Conservation (phyloP, 2,329 filamentous ascomycete genomes). For the Gnomoniopsis sp. region DNA sequence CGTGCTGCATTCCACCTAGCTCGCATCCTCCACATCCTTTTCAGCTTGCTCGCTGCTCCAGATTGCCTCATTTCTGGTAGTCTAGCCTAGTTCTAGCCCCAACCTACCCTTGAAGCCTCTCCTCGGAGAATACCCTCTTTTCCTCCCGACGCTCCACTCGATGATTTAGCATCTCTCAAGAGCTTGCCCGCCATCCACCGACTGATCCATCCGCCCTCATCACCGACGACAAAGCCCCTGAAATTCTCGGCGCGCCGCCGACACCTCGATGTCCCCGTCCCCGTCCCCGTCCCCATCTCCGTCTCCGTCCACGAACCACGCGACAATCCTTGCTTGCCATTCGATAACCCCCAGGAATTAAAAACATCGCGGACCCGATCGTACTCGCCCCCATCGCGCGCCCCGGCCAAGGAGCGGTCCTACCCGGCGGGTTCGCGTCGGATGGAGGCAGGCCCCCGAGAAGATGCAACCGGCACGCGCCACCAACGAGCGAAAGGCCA, state of each 20-base stretch:
- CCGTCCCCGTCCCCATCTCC: too few species aligned
- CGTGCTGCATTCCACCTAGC: background rate
- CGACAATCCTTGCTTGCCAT: background rate
- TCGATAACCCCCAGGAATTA: background rate
- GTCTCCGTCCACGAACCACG: background rate
- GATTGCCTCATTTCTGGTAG: background rate
- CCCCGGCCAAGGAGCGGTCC: background rate
- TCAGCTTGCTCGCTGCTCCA: background rate
- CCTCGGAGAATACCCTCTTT: background rate
- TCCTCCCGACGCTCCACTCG: background rate
- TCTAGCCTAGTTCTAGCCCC: background rate
- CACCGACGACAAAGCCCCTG: background rate
- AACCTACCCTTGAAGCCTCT: background rate
- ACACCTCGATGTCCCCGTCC: background rate
- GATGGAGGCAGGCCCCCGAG: background rate
- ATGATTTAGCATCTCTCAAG: background rate
- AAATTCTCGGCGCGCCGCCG: background rate
- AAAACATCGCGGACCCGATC: background rate
- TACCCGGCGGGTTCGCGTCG: background rate
- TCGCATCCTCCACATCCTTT: background rate
- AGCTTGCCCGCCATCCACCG: background rate
- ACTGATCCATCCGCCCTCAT: background rate
- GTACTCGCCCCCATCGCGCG: background rate
- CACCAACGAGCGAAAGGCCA: constrained; percentile 14
- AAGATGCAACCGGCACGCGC: constrained; percentile 16